These are phyloP conservation scores for Clavispora vitiphila DNA, from an alignment of 805 yeast genomes.

Conservation along the genomic window DNA sequence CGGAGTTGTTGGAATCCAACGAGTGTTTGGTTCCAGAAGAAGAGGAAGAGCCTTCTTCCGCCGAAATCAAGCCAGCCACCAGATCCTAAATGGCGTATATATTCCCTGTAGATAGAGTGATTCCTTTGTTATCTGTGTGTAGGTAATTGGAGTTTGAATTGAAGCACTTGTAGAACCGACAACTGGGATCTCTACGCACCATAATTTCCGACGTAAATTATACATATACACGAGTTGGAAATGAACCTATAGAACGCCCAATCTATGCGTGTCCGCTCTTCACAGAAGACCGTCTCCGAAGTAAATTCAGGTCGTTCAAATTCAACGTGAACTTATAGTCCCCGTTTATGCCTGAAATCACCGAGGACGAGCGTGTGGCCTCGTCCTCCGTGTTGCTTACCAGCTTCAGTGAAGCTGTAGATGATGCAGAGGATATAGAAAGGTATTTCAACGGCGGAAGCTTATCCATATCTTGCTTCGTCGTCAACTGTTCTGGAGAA, in stretches of 20 bases:
- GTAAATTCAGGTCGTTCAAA: constrained; percentile 58
- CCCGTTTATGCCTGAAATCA: constrained; percentile 35
- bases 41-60: constrained; percentile 34
- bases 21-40: constrained; percentile 79
- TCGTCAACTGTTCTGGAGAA: constrained; percentile 13
- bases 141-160: too few relatives aligned
- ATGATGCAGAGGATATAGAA: constrained; percentile 15
- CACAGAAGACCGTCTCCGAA: constrained; percentile 44
- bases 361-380: constrained; percentile 36
- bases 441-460: constrained; percentile 20
- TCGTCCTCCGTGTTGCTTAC: constrained; percentile 20
- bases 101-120: background rate
- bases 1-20: constrained; percentile 74
- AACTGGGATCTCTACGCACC: too few relatives aligned
- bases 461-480: constrained; percentile 18
- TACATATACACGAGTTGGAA: too few relatives aligned
- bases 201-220: background rate
- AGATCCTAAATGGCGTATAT: constrained; percentile 13
- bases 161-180: too few relatives aligned
- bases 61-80: constrained; percentile 33
- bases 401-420: constrained; percentile 14
- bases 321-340: constrained; percentile 52
- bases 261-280: constrained; percentile 10
- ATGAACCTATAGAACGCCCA: too few relatives aligned
- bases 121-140: background rate